A percentile compares a stretch with the other conserved stretches of the same genome.
Conservation (phyloP, 768 basidiomycete species). For the Rhodotorula diobovata region DNA sequence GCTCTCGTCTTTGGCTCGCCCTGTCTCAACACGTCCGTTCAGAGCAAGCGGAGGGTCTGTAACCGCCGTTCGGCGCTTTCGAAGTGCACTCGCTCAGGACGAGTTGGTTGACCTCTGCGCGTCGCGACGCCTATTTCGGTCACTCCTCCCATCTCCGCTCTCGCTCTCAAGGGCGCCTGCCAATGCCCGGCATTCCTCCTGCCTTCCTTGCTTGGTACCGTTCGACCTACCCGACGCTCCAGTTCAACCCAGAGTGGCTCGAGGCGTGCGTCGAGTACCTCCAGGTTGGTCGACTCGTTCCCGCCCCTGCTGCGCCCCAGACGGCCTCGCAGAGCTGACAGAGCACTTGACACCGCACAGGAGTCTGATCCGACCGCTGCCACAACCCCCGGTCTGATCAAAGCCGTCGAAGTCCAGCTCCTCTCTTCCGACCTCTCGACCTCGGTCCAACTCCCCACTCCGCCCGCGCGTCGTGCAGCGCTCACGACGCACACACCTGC, state of each 20-base stretch:
- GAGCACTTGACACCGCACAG: neutral
- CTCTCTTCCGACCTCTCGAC: conserved; percentile 35
- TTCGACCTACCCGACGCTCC: conserved; percentile 13
- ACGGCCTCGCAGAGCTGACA: neutral
- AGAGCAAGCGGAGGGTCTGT: no score
- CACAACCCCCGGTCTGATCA: conserved; percentile 12
- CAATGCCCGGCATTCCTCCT: neutral
- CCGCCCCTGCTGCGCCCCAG: neutral
- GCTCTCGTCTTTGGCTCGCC: no score
- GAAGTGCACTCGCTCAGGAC: no score
- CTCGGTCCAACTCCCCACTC: conserved; percentile 7
- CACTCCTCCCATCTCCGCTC: no score
- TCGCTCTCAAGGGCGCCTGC: no score
- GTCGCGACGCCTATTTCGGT: neutral
- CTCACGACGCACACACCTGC: neutral
- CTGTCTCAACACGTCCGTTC: no score
- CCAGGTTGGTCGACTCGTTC: conserved; percentile 3
- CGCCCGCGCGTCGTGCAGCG: neutral
- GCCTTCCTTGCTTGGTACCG: conserved; percentile 16
- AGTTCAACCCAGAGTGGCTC: conserved; percentile 33
- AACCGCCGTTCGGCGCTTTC: no score
- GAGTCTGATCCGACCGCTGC: neutral
- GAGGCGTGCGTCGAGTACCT: conserved; percentile 28
- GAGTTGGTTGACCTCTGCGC: no score
- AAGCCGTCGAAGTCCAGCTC: conserved; percentile 29